A percentile compares a stretch with the other conserved stretches of the same genome.
These are phyloP conservation scores for Venturia pyrina DNA, from an alignment of 2,329 filamentous ascomycete species.

Conservation along the genomic window DNA sequence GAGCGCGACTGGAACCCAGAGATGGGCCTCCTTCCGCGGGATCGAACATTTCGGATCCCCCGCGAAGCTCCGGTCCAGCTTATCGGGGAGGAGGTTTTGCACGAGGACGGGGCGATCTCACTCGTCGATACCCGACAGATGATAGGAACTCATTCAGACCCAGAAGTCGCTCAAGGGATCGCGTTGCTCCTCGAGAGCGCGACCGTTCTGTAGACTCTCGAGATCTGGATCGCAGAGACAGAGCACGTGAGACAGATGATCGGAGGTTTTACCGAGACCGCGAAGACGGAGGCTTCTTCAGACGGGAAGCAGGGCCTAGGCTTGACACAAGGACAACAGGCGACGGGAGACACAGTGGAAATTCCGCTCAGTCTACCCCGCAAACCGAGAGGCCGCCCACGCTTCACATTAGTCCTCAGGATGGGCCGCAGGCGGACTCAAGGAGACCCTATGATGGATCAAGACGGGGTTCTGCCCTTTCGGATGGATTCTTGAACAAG, in stretches of 20 bases:
- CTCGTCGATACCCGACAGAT: constrained; percentile 38
- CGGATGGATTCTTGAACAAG: constrained; percentile 23
- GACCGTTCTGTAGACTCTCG: constrained; percentile 22
- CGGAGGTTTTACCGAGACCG: constrained; percentile 15
- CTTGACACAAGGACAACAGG: neutral
- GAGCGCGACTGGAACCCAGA: constrained; percentile 57
- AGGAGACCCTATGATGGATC: constrained; percentile 15
- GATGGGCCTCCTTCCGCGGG: constrained; percentile 65
- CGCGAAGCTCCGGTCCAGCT: constrained; percentile 45
- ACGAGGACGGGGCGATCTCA: constrained; percentile 40
- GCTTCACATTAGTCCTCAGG: neutral
- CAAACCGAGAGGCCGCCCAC: constrained; percentile 9
- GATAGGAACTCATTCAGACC: constrained; percentile 50
- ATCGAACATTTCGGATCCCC: constrained; percentile 59
- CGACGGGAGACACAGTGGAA: constrained; percentile 20
- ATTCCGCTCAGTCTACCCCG: constrained; percentile 1
- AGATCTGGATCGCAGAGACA: constrained; percentile 28
- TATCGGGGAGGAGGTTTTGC: constrained; percentile 32
- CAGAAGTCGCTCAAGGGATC: constrained; percentile 54
- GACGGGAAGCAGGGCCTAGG: constrained; percentile 27
- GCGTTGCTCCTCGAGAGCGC: neutral
- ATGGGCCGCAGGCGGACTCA: constrained; percentile 1
- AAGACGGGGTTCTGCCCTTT: constrained; percentile 26
- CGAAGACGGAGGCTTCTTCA: constrained; percentile 32
- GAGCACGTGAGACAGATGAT: constrained; percentile 7